These are phyloP conservation scores for Fusarium robinianum DNA, from an alignment of 2,329 filamentous ascomycete species.

Conservation along the genomic window DNA sequence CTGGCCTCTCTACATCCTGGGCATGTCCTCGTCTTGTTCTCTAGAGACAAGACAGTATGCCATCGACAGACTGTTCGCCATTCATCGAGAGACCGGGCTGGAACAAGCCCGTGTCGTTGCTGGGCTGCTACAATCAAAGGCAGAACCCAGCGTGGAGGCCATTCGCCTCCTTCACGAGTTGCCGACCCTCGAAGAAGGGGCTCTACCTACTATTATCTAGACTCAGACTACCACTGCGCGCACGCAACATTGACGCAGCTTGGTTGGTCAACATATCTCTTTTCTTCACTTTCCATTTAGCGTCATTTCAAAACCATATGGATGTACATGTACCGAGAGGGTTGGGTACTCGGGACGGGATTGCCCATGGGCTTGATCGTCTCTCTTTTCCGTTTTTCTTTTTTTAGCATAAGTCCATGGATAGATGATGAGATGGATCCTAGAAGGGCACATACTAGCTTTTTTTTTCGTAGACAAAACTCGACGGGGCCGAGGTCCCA, in stretches of 20 bases:
- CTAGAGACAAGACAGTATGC: conserved; percentile 49
- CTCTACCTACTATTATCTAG: conserved; percentile 38
- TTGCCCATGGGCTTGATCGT: conserved; percentile 8
- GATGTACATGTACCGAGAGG: conserved; percentile 10
- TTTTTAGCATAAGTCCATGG: conserved; percentile 25
- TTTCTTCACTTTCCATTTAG: conserved; percentile 1
- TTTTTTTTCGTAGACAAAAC: conserved; percentile 1
- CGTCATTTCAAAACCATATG: conserved; percentile 10
- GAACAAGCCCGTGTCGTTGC: conserved; percentile 51
- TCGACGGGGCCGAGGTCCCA: neutral
- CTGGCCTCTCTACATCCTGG: conserved; percentile 56
- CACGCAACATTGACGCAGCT: neutral
- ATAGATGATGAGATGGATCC: conserved; percentile 13
- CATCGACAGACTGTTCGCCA: conserved; percentile 49
- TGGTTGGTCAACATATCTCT: neutral
- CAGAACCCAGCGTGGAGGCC: conserved; percentile 1
- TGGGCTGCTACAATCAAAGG: conserved; percentile 47
- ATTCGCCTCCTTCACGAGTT: conserved; percentile 26
- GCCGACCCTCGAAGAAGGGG: conserved; percentile 33
- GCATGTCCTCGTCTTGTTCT: conserved; percentile 52
- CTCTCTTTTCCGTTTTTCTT: too few species aligned
- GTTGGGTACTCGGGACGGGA: conserved; percentile 13
- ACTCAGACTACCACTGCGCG: neutral
- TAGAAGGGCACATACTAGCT: conserved; percentile 23
- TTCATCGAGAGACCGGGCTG: conserved; percentile 52